phyloP scores from a whole-genome alignment of 257 asterid species.

The Jacaranda mimosifolia region DNA sequence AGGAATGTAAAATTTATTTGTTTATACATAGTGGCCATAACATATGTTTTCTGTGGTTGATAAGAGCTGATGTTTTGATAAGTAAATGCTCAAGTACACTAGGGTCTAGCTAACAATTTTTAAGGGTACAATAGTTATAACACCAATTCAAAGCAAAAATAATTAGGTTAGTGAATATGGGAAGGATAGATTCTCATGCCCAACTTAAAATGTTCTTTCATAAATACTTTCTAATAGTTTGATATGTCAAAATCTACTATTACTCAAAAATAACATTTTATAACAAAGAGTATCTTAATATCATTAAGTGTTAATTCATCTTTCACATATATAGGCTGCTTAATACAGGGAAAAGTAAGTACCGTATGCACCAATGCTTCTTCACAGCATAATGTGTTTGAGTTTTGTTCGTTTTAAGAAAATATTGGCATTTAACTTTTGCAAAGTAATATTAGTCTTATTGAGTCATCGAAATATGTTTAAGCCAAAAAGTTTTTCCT shows the following conservation, averaged over 20 bases:
- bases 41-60: not conserved
- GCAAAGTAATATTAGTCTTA: too few relatives aligned
- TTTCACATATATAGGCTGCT: conserved; percentile 21
- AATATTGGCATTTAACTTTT: not conserved
- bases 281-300: too few relatives aligned
- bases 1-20: too few relatives aligned
- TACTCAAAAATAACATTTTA: too few relatives aligned
- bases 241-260: too few relatives aligned
- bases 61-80: not conserved
- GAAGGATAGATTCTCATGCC: too few relatives aligned
- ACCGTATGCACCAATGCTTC: conserved; percentile 19
- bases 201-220: too few relatives aligned
- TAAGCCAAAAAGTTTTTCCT: not conserved
- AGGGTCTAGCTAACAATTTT: conserved; percentile 84
- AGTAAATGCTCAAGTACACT: conserved; percentile 76
- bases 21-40: too few relatives aligned
- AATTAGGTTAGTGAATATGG: too few relatives aligned
- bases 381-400: not conserved
- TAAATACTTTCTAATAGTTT: too few relatives aligned
- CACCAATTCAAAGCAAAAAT: too few relatives aligned
- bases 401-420: conserved; percentile 13
- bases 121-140: conserved; percentile 58
- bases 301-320: conserved; percentile 12
- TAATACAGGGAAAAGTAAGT: conserved; percentile 8
- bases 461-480: not conserved